Percentiles rank a stretch among this genome's conserved stretches.
Conservation (phyloP, 768 basidiomycete species). For the Panaeolus cyanescens region DNA sequence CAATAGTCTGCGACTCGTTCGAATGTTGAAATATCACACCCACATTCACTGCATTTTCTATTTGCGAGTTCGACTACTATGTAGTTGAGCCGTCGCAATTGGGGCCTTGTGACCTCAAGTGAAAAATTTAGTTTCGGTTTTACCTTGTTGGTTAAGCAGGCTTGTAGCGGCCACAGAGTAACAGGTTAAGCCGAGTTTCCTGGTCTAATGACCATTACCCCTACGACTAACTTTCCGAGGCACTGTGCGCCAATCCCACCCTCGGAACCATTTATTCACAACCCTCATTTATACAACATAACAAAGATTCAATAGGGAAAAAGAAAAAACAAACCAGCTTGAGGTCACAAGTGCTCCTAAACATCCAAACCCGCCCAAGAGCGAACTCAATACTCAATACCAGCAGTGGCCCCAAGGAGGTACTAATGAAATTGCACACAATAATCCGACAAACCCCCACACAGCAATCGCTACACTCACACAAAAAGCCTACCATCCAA, state of each 20-base stretch:
- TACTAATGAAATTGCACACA: background rate
- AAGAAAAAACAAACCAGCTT: background rate
- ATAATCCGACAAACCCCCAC: background rate
- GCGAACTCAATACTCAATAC: too few species aligned
- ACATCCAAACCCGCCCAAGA: too few species aligned
- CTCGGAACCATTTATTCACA: constrained; percentile 1
- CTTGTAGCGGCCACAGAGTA: too few species aligned
- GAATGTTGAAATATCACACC: background rate
- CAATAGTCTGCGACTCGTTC: background rate
- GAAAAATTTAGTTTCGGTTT: too few species aligned
- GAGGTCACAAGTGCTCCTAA: too few species aligned
- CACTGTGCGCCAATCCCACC: background rate
- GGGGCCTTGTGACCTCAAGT: too few species aligned
- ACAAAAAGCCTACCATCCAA: background rate
- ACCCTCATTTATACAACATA: background rate
- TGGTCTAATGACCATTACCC: too few species aligned
- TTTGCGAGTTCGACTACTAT: too few species aligned
- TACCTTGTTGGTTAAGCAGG: too few species aligned
- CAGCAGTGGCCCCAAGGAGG: too few species aligned
- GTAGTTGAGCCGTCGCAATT: too few species aligned
- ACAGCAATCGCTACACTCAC: background rate
- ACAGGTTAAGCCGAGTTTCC: too few species aligned
- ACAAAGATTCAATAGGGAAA: background rate
- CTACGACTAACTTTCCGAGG: background rate
- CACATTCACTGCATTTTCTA: background rate